Evolutionary conservation across 2,329 filamentous ascomycete species (phyloP).

Genomic region (Acarospora socialis): DNA sequence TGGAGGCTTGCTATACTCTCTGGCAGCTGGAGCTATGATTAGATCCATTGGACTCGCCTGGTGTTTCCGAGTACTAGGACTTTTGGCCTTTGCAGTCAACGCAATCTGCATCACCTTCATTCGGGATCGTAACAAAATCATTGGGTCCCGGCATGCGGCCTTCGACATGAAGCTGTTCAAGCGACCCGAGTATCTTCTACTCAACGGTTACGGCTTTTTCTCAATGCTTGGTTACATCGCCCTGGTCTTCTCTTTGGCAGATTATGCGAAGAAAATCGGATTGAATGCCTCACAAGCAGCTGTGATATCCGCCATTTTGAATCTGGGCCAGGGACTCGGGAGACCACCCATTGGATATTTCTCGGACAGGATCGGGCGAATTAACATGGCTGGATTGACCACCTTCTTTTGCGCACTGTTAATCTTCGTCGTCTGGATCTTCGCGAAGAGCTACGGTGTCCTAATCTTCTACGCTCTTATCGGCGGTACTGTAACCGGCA

Average conservation of each 20-base stretch:
- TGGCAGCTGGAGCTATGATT: constrained; percentile 45
- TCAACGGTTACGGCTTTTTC: constrained; percentile 46
- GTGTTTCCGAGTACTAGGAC: constrained; percentile 47
- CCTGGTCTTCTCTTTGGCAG: constrained; percentile 48
- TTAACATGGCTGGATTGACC: constrained; percentile 46
- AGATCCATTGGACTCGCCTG: constrained; percentile 40
- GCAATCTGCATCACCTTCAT: constrained; percentile 39
- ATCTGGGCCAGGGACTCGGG: constrained; percentile 43
- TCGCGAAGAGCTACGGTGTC: constrained; percentile 42
- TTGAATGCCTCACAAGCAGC: constrained; percentile 45
- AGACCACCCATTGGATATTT: constrained; percentile 49
- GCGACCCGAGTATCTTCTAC: constrained; percentile 39
- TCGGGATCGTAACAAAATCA: constrained; percentile 42
- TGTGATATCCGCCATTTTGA: constrained; percentile 47
- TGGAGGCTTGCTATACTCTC: constrained; percentile 45
- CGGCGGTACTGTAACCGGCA: constrained; percentile 44
- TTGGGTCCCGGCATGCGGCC: constrained; percentile 36
- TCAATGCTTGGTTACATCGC: constrained; percentile 53
- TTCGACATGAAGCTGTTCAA: constrained; percentile 41
- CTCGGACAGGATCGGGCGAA: constrained; percentile 44
- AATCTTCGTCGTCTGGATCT: constrained; percentile 47
- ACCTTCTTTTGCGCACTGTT: constrained; percentile 43
- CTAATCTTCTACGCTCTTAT: constrained; percentile 46
- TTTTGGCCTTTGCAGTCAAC: constrained; percentile 40
- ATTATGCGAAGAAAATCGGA: constrained; percentile 46